Conservation (phyloP, 129 eudicot genomes). For the Flaveria sonorensis region DNA sequence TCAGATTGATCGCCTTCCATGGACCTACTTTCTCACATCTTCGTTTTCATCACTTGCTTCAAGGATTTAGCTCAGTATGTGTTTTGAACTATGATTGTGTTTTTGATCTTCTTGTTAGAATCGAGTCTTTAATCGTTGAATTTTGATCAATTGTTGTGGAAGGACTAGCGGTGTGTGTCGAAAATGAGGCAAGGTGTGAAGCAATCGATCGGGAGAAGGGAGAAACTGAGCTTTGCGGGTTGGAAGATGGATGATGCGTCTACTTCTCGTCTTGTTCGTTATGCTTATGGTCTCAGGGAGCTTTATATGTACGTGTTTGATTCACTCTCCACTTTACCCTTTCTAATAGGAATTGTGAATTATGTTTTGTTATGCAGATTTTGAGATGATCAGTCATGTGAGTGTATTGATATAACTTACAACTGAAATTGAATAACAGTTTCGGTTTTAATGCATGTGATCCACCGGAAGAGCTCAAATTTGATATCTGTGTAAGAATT, state of each 20-base stretch:
- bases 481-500: background rate
- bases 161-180: conserved; percentile 83
- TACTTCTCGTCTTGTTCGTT: conserved; percentile 72
- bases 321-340: background rate
- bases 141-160: background rate
- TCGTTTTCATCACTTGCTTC: conserved; percentile 74
- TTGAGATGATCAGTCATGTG: background rate
- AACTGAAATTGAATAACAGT: background rate
- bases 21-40: conserved; percentile 80
- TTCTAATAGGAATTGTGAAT: background rate
- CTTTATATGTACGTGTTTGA: conserved; percentile 66
- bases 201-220: conserved; percentile 74
- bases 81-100: too few relatives aligned
- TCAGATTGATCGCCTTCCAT: conserved; percentile 71
- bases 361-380: background rate
- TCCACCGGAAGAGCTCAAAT: background rate
- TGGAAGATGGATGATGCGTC: conserved; percentile 91
- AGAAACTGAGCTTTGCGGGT: conserved; percentile 78
- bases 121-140: background rate
- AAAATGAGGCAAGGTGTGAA: conserved; percentile 88
- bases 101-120: background rate
- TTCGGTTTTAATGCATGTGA: background rate
- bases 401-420: background rate
- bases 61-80: conserved; percentile 89
- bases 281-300: conserved; percentile 77